A percentile compares a stretch with the other conserved stretches of the same genome.
Conservation (phyloP, 208 protist genomes). For the Crithidia expoeki region DNA sequence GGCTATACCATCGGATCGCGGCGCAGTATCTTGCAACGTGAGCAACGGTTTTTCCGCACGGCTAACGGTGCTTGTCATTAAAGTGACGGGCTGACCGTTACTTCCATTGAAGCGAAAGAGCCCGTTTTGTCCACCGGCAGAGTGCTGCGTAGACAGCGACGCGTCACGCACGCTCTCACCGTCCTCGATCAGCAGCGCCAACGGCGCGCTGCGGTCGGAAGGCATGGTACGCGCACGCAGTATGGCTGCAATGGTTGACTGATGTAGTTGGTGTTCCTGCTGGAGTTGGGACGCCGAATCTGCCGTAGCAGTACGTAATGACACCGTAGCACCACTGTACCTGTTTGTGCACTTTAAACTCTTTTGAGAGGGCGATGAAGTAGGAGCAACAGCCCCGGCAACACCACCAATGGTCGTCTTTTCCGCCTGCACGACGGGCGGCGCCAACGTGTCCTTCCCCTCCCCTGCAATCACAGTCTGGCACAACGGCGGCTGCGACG, state of each 20-base stretch:
- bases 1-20: neutral
- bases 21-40: neutral
- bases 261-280: neutral
- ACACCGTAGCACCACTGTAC: too few relatives aligned
- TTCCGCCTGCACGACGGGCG: neutral
- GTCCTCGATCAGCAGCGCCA: slow-evolving; percentile 6
- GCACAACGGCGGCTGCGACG: neutral
- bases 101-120: neutral
- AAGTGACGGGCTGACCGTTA: neutral
- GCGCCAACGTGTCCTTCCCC: neutral
- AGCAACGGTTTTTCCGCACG: neutral
- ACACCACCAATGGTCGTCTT: neutral
- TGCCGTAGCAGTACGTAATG: too few relatives aligned
- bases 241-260: slow-evolving; percentile 1
- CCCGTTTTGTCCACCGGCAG: neutral
- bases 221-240: slow-evolving; percentile 2
- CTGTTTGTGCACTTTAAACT: too few relatives aligned
- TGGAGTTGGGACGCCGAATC: neutral
- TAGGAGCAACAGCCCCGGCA: neutral
- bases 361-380: neutral
- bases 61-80: neutral
- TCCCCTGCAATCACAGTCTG: neutral
- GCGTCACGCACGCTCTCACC: slow-evolving; percentile 3
- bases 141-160: slow-evolving; percentile 7
- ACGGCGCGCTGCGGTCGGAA: slow-evolving; percentile 1